These are phyloP conservation scores for Datura wrightii DNA, from an alignment of 257 asterid genomes.

Conservation along the genomic window DNA sequence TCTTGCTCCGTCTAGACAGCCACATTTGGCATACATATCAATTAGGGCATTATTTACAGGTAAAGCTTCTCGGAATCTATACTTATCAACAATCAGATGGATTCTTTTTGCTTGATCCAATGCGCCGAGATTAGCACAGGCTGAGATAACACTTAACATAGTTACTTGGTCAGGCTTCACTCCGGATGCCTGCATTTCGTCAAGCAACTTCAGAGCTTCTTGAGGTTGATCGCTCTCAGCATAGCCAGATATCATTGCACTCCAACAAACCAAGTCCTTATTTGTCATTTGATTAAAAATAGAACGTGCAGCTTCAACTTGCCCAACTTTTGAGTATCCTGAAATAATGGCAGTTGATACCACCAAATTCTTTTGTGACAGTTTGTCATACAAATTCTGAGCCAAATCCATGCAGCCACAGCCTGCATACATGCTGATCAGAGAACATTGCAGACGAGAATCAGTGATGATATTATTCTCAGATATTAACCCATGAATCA, in stretches of 20 bases:
- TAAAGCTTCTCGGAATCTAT: conserved; percentile 61
- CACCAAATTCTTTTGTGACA: conserved; percentile 57
- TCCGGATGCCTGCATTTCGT: conserved; percentile 59
- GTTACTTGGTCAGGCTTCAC: conserved; percentile 76
- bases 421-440: conserved; percentile 67
- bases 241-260: conserved; percentile 83
- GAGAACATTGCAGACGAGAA: conserved; percentile 63
- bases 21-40: conserved; percentile 84
- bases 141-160: conserved; percentile 74
- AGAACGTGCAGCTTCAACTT: conserved; percentile 60
- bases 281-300: conserved; percentile 58
- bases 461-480: conserved; percentile 50
- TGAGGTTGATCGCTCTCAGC: conserved; percentile 71
- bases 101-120: conserved; percentile 60
- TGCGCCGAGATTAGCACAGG: conserved; percentile 74
- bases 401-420: conserved; percentile 74
- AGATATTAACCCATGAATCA: conserved; percentile 51
- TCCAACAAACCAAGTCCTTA: conserved; percentile 82
- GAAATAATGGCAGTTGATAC: conserved; percentile 73
- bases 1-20: conserved; percentile 62
- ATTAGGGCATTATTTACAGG: conserved; percentile 72
- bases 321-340: conserved; percentile 65
- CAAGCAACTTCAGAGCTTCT: conserved; percentile 66
- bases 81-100: conserved; percentile 50
- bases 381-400: conserved; percentile 56